Conservation (phyloP, 2,329 filamentous ascomycete species). For the Leptosphaerulina australis region DNA sequence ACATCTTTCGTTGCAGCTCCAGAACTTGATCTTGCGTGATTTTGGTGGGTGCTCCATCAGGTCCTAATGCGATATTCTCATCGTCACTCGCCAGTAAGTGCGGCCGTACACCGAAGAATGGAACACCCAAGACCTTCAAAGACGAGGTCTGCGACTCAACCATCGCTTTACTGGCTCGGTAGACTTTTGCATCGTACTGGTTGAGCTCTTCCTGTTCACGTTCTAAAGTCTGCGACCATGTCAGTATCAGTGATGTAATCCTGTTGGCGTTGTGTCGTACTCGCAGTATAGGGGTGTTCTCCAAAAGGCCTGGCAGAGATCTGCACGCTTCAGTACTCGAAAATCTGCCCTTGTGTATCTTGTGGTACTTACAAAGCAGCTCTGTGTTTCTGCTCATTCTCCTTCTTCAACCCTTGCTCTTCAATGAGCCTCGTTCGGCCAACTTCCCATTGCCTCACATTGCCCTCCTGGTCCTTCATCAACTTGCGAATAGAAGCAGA, state of each 20-base stretch:
- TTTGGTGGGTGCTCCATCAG: conserved; percentile 19
- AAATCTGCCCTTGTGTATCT: too few relatives aligned
- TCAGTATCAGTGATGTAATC: neutral
- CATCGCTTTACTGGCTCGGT: conserved; percentile 65
- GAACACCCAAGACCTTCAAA: conserved; percentile 58
- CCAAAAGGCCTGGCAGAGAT: conserved; percentile 37
- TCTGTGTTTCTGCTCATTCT: conserved; percentile 61
- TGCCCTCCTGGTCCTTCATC: conserved; percentile 66
- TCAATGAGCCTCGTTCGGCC: conserved; percentile 59
- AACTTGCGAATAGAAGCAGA: conserved; percentile 54
- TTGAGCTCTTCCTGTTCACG: conserved; percentile 61
- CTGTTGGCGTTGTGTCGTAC: conserved; percentile 15
- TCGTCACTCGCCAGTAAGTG: conserved; percentile 34
- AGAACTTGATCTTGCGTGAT: conserved; percentile 38
- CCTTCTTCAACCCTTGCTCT: conserved; percentile 58
- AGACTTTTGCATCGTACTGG: conserved; percentile 67
- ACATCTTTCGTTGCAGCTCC: conserved; percentile 45
- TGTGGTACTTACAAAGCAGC: conserved; percentile 58
- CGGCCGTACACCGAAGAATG: conserved; percentile 40
- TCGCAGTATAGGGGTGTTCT: conserved; percentile 29
- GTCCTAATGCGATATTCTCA: conserved; percentile 14
- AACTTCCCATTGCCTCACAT: conserved; percentile 67
- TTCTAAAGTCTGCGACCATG: conserved; percentile 48
- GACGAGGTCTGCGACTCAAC: conserved; percentile 61
- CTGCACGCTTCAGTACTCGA: conserved; percentile 19